Evolutionary conservation across 768 basidiomycete genomes (phyloP).

Genomic region (Xerocomus spinulosus): DNA sequence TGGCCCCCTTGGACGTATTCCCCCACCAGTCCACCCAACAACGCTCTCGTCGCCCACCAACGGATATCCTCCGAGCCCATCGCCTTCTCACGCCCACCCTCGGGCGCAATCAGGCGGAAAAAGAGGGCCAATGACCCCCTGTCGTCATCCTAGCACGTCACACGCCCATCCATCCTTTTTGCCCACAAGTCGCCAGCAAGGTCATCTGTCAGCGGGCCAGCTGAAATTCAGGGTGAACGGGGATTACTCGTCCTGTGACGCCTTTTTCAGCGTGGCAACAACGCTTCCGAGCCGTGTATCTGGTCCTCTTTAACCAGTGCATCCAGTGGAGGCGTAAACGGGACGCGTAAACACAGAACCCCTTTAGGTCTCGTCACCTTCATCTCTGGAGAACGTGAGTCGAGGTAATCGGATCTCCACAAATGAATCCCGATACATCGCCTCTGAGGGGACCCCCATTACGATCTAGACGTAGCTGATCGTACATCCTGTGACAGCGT

Average conservation of each 20-base stretch:
- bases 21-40: too few species aligned
- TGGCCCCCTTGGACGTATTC: neutral
- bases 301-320: constrained; percentile 1
- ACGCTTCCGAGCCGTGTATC: neutral
- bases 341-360: neutral
- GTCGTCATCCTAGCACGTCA: constrained; percentile 13
- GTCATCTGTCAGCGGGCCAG: constrained; percentile 12
- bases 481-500: constrained; percentile 13
- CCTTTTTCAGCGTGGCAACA: constrained; percentile 18
- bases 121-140: constrained; percentile 13
- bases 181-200: constrained; percentile 12
- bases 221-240: constrained; percentile 30
- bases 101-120: constrained; percentile 20
- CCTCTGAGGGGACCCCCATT: neutral
- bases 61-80: constrained; percentile 16
- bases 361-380: constrained; percentile 1
- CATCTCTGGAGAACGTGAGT: neutral
- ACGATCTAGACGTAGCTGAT: constrained; percentile 5
- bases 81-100: constrained; percentile 14
- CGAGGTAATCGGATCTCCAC: constrained; percentile 3
- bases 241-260: constrained; percentile 28
- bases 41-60: constrained; percentile 7
- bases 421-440: neutral
- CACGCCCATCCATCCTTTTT: constrained; percentile 9
- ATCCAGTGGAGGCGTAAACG: neutral